These are phyloP conservation scores for Termitomyces sp. DNA, from an alignment of 768 basidiomycete species.

Conservation along the genomic window DNA sequence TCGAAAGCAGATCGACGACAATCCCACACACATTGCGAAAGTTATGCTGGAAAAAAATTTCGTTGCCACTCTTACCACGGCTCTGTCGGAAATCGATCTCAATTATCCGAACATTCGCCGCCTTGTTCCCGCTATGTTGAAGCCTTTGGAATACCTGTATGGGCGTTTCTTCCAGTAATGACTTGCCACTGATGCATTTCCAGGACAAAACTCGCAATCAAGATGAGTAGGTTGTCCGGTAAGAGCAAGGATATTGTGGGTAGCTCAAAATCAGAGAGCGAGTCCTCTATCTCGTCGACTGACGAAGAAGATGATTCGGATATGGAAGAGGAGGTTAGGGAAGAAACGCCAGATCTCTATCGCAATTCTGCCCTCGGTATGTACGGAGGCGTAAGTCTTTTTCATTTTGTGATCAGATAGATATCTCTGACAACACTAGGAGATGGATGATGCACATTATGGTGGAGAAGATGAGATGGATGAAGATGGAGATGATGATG, in stretches of 20 bases:
- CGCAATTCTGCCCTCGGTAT: slow-evolving; percentile 95
- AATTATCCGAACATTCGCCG: slow-evolving; percentile 90
- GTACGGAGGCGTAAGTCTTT: slow-evolving; percentile 76
- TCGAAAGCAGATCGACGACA: slow-evolving; percentile 61
- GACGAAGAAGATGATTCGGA: slow-evolving; percentile 63
- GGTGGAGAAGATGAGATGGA: slow-evolving; percentile 72
- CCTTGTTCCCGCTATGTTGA: slow-evolving; percentile 81
- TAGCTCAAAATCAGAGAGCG: slow-evolving; percentile 40
- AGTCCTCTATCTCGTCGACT: slow-evolving; percentile 44
- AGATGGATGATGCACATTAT: slow-evolving; percentile 80
- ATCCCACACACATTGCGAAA: slow-evolving; percentile 90
- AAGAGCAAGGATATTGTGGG: slow-evolving; percentile 57
- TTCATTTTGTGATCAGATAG: background rate
- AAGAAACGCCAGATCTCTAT: slow-evolving; percentile 91
- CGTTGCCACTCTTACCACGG: slow-evolving; percentile 81
- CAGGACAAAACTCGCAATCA: slow-evolving; percentile 96
- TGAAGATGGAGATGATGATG: slow-evolving; percentile 74
- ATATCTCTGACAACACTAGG: slow-evolving; percentile 37
- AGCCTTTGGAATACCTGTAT: slow-evolving; percentile 86
- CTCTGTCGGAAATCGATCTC: slow-evolving; percentile 88
- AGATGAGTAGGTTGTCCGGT: slow-evolving; percentile 81
- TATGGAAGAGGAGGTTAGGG: slow-evolving; percentile 49
- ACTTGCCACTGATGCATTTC: slow-evolving; percentile 6
- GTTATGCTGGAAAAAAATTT: slow-evolving; percentile 99
- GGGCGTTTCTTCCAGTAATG: slow-evolving; percentile 19